Percentiles rank a stretch among this genome's conserved stretches.
Evolutionary conservation across 2,329 filamentous ascomycete species (phyloP).

Genomic region (Parascedosporium putredinis): DNA sequence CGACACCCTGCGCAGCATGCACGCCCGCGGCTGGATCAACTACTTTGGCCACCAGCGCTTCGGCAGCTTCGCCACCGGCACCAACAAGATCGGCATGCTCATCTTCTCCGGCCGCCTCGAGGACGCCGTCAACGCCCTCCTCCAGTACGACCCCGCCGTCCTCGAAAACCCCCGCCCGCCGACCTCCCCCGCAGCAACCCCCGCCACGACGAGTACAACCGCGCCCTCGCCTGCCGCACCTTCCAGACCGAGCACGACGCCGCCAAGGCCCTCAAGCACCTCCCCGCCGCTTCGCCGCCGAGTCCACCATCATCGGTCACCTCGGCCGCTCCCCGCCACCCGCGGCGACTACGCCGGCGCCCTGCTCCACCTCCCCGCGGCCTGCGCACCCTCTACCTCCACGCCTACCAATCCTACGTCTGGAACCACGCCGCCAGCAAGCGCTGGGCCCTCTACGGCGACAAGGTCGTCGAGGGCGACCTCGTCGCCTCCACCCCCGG

Average conservation of each 20-base stretch:
- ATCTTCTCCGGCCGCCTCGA: conserved; percentile 76
- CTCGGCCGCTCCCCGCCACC: conserved; percentile 40
- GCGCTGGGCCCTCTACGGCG: conserved; percentile 67
- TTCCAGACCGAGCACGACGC: conserved; percentile 56
- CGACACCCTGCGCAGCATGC: conserved; percentile 55
- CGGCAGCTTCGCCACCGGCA: conserved; percentile 76
- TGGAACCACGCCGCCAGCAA: conserved; percentile 83
- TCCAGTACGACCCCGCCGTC: conserved; percentile 52
- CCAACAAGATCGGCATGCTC: conserved; percentile 72
- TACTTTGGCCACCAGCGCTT: conserved; percentile 98
- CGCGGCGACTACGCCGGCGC: conserved; percentile 65
- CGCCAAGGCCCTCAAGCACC: conserved; percentile 49
- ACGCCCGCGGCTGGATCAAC: conserved; percentile 78
- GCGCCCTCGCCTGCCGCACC: conserved; percentile 66
- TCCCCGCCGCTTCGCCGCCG: conserved; percentile 78
- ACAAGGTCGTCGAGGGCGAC: conserved; percentile 71
- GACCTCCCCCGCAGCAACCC: conserved; percentile 36
- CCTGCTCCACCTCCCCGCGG: conserved; percentile 67
- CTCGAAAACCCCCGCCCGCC: conserved; percentile 30
- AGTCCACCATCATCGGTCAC: conserved; percentile 68
- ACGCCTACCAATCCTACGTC: conserved; percentile 89
- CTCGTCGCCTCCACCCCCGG: conserved; percentile 53
- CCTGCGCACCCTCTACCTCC: conserved; percentile 86
- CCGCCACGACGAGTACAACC: conserved; percentile 64
- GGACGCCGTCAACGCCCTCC: conserved; percentile 66